A percentile compares a stretch with the other conserved stretches of the same genome.
These are phyloP conservation scores for Cocos nucifera DNA, from an alignment of 176 grass and related monocot genomes.

Conservation along the genomic window DNA sequence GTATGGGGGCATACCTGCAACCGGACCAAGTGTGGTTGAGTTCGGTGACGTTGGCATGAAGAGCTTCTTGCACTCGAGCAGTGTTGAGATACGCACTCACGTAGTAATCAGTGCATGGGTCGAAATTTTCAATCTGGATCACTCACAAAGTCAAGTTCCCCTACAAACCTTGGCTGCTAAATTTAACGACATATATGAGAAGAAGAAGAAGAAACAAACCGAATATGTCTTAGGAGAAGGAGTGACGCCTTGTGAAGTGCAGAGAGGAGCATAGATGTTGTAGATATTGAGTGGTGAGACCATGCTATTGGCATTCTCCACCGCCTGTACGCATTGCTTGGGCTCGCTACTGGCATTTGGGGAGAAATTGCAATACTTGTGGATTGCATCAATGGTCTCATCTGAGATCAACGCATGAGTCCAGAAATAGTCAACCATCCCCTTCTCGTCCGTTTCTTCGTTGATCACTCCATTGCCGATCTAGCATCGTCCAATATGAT, in stretches of 20 bases:
- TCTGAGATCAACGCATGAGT: constrained; percentile 88
- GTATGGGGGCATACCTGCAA: constrained; percentile 53
- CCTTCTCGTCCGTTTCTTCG: constrained; percentile 41
- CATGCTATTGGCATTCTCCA: not conserved
- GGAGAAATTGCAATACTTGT: constrained; percentile 59
- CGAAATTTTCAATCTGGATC: constrained; percentile 61
- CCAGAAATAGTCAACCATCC: constrained; percentile 87
- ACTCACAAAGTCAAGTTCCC: not conserved
- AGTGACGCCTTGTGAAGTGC: constrained; percentile 22
- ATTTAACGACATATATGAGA: not conserved
- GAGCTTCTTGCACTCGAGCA: constrained; percentile 53
- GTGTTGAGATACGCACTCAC: constrained; percentile 78
- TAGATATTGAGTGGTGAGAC: constrained; percentile 56
- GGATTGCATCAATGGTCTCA: constrained; percentile 32
- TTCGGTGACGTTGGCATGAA: constrained; percentile 73
- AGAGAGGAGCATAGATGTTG: constrained; percentile 86
- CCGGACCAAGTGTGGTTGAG: constrained; percentile 54
- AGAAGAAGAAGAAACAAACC: constrained; percentile 26
- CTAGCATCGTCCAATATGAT: constrained; percentile 14
- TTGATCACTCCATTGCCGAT: constrained; percentile 95
- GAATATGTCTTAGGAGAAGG: constrained; percentile 37
- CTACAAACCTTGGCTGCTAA: no score
- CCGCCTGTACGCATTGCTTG: constrained; percentile 21
- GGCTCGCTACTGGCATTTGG: not conserved
- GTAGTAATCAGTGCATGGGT: constrained; percentile 70